phyloP scores from a whole-genome alignment of 495 filamentous ascomycete species.

The Sphaerosporella brunnea region DNA sequence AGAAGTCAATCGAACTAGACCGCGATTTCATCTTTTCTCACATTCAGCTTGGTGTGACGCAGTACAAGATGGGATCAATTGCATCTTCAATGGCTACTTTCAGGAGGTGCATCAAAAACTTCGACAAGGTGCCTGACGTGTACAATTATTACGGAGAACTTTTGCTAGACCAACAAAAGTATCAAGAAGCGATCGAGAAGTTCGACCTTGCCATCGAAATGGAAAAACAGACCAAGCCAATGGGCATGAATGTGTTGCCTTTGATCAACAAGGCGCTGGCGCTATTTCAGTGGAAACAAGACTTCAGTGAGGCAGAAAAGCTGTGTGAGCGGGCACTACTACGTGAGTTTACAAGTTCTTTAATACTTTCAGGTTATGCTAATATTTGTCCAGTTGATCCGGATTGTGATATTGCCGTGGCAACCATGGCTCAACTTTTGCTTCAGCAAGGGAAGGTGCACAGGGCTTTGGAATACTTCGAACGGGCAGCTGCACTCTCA shows the following conservation, averaged over 20 bases:
- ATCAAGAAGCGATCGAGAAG: constrained; percentile 86
- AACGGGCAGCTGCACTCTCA: constrained; percentile 87
- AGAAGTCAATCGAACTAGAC: constrained; percentile 97
- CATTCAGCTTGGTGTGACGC: constrained; percentile 96
- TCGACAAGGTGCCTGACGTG: constrained; percentile 86
- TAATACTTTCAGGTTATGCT: constrained; percentile 18
- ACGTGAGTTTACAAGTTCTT: constrained; percentile 41
- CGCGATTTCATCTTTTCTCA: constrained; percentile 94
- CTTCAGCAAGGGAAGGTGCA: constrained; percentile 94
- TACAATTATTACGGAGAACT: constrained; percentile 99
- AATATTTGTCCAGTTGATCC: constrained; percentile 60
- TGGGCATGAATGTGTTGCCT: constrained; percentile 91
- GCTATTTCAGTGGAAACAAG: constrained; percentile 94
- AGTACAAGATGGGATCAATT: constrained; percentile 99
- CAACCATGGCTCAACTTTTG: constrained; percentile 97
- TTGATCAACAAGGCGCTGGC: constrained; percentile 97
- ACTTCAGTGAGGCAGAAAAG: constrained; percentile 86
- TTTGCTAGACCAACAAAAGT: constrained; percentile 93
- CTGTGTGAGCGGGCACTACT: constrained; percentile 93
- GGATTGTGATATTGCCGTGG: constrained; percentile 96
- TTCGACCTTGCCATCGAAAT: constrained; percentile 96
- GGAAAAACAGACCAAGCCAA: constrained; percentile 83
- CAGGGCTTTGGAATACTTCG: constrained; percentile 90
- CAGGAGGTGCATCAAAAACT: constrained; percentile 93
- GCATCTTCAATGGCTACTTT: constrained; percentile 98